Conservation (phyloP, 1,139 yeast genomes). For the Insectozyma bohioensis region DNA sequence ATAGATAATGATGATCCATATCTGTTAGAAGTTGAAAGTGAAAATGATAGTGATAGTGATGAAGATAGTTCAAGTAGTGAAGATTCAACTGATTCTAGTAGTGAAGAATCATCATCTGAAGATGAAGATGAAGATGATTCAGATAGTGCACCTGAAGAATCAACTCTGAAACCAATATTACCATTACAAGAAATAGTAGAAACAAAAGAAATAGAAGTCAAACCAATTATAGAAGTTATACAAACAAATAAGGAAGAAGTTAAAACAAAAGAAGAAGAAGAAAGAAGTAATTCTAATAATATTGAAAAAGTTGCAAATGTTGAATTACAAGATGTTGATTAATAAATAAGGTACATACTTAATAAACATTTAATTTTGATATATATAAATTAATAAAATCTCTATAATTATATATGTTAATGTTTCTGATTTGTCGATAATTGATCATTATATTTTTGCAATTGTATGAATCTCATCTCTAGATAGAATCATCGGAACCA, state of each 20-base stretch:
- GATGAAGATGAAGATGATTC: conserved; percentile 8
- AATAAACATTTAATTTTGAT: too few relatives aligned
- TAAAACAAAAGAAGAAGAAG: too few relatives aligned
- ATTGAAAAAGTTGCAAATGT: neutral
- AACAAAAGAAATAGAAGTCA: conserved; percentile 2
- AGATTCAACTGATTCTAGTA: conserved; percentile 5
- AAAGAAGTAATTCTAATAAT: neutral
- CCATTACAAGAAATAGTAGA: conserved; percentile 3
- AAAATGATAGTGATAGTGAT: conserved; percentile 8
- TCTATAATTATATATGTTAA: too few relatives aligned
- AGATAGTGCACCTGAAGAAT: conserved; percentile 20
- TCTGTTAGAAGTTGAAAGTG: conserved; percentile 6
- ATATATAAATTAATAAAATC: too few relatives aligned
- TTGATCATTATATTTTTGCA: conserved; percentile 1
- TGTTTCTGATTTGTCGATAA: too few relatives aligned
- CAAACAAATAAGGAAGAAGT: too few relatives aligned
- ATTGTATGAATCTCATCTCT: neutral
- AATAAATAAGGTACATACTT: too few relatives aligned
- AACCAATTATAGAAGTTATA: too few relatives aligned
- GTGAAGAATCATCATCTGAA: conserved; percentile 7
- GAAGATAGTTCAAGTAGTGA: conserved; percentile 15
- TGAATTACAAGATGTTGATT: too few relatives aligned
- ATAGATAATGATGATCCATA: conserved; percentile 22
- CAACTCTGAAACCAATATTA: conserved; percentile 19
- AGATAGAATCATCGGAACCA: too few relatives aligned